Evolutionary conservation across 495 filamentous ascomycete species (phyloP).

Genomic region (Aspergillus bridgeri): DNA sequence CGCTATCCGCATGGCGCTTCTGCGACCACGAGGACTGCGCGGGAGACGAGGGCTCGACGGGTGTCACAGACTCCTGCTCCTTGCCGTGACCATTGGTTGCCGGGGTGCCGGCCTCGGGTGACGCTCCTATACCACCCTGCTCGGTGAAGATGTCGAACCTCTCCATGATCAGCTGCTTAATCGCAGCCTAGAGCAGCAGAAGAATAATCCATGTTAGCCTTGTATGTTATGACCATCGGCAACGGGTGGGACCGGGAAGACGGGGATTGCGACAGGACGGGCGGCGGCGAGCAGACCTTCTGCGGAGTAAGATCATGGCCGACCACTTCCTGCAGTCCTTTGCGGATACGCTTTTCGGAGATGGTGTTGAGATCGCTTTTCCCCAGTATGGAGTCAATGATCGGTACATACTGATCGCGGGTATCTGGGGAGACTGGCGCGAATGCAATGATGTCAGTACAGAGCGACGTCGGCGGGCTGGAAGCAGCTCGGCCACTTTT

Average conservation of each 20-base stretch:
- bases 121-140: slow-evolving; percentile 36
- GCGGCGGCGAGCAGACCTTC: slow-evolving; percentile 59
- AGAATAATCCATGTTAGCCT: slow-evolving; percentile 10
- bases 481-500: slow-evolving; percentile 11
- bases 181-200: slow-evolving; percentile 54
- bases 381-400: slow-evolving; percentile 89
- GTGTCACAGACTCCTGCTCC: slow-evolving; percentile 32
- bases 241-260: not conserved
- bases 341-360: slow-evolving; percentile 88
- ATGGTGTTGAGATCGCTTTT: slow-evolving; percentile 83
- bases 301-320: slow-evolving; percentile 79
- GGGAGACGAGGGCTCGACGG: slow-evolving; percentile 41
- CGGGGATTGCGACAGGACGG: slow-evolving; percentile 12
- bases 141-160: slow-evolving; percentile 80
- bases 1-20: slow-evolving; percentile 53
- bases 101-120: slow-evolving; percentile 27
- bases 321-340: slow-evolving; percentile 71
- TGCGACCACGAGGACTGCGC: slow-evolving; percentile 51
- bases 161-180: slow-evolving; percentile 80
- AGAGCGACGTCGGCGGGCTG: slow-evolving; percentile 17
- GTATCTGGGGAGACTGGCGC: slow-evolving; percentile 63
- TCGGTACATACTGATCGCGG: slow-evolving; percentile 65
- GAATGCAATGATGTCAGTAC: slow-evolving; percentile 21
- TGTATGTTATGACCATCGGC: not conserved
- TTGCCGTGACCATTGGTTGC: slow-evolving; percentile 45